Evolutionary conservation across 2,329 filamentous ascomycete species (phyloP).

Genomic region (Nannizziopsis barbatae): DNA sequence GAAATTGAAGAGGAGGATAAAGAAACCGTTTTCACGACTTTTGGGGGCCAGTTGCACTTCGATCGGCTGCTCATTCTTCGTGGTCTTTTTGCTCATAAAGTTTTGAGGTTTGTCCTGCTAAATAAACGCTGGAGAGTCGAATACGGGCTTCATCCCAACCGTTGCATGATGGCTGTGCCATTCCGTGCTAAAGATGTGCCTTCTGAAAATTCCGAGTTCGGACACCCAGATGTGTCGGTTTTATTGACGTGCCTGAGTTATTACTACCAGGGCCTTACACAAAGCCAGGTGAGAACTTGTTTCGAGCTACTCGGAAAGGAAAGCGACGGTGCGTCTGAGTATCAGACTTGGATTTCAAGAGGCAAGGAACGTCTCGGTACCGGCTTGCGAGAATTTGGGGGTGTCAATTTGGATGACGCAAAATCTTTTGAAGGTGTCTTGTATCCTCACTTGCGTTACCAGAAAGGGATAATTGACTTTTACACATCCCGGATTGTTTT

Average conservation of each 20-base stretch:
- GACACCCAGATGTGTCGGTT: conserved; percentile 50
- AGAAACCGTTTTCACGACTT: not conserved
- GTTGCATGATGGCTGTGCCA: conserved; percentile 46
- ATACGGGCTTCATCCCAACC: conserved; percentile 48
- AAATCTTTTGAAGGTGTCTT: conserved; percentile 1
- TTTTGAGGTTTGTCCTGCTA: conserved; percentile 44
- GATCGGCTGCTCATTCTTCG: conserved; percentile 21
- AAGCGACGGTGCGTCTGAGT: conserved; percentile 45
- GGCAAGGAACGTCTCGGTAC: conserved; percentile 23
- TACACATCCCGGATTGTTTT: conserved; percentile 49
- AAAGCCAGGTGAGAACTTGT: conserved; percentile 40
- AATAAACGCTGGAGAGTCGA: conserved; percentile 55
- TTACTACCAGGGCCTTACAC: conserved; percentile 45
- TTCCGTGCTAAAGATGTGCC: conserved; percentile 51
- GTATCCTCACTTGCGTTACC: conserved; percentile 14
- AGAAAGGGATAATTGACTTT: conserved; percentile 42
- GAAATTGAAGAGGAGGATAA: not conserved
- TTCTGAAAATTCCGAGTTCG: conserved; percentile 47
- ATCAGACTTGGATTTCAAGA: conserved; percentile 24
- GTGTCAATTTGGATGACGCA: conserved; percentile 50
- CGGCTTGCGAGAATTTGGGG: conserved; percentile 34
- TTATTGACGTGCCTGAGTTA: conserved; percentile 45
- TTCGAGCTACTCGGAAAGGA: conserved; percentile 41
- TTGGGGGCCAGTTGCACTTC: conserved; percentile 1
- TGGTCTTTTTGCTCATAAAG: conserved; percentile 45